Conservation (phyloP, 441 rosid species). For the Pelargonium australe region DNA sequence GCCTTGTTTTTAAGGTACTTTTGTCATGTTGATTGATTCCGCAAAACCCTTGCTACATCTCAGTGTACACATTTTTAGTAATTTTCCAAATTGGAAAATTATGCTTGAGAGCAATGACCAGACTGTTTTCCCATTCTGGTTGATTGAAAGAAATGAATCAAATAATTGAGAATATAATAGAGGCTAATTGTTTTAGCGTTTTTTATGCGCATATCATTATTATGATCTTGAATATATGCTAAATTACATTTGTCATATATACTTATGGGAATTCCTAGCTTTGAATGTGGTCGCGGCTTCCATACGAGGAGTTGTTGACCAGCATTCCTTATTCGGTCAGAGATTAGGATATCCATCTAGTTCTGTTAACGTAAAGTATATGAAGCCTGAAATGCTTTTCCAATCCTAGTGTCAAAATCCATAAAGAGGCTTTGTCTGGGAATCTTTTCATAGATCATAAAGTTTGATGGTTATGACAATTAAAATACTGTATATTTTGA, state of each 20-base stretch:
- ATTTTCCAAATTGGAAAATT: conserved; percentile 1
- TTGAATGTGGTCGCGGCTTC: no score
- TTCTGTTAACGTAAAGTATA: no score
- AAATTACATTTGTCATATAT: not conserved
- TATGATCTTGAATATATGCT: not conserved
- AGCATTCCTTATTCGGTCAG: no score
- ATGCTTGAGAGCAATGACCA: not conserved
- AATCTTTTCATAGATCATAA: no score
- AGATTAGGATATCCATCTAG: no score
- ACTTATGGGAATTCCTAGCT: not conserved
- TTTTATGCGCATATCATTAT: not conserved
- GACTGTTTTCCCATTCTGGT: conserved; percentile 3
- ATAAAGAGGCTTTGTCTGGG: no score
- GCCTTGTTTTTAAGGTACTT: conserved; percentile 66
- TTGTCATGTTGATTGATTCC: not conserved
- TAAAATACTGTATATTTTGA: not conserved
- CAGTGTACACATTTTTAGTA: not conserved
- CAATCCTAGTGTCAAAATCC: no score
- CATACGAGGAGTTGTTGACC: no score
- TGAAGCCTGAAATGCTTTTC: no score
- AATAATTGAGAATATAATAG: not conserved
- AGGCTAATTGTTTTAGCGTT: not conserved
- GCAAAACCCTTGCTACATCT: not conserved
- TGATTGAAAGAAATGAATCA: conserved; percentile 5
- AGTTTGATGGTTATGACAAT: no score